These are phyloP conservation scores for Botryobasidium botryosum DNA, from an alignment of 768 basidiomycete species.

Conservation along the genomic window DNA sequence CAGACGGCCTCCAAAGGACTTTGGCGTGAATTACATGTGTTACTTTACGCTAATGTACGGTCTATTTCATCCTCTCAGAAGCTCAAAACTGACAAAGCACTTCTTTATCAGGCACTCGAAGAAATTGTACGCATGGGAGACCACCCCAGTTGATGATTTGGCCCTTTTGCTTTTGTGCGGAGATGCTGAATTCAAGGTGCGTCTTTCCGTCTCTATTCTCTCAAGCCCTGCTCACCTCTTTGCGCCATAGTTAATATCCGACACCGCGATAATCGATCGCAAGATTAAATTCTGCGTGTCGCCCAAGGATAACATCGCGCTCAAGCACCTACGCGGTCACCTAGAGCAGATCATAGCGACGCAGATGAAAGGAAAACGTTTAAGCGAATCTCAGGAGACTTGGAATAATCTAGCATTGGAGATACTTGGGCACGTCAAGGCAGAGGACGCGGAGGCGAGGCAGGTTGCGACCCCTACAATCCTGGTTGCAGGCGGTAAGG, in stretches of 20 bases:
- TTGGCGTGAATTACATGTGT: constrained; percentile 53
- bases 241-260: constrained; percentile 42
- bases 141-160: constrained; percentile 71
- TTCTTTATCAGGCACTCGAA: constrained; percentile 63
- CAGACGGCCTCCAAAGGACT: constrained; percentile 42
- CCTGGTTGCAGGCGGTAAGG: no score
- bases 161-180: constrained; percentile 74
- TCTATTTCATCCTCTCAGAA: constrained; percentile 6
- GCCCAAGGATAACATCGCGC: constrained; percentile 58
- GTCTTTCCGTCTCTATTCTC: constrained; percentile 9
- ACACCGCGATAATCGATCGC: constrained; percentile 62
- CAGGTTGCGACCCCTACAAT: no score
- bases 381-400: constrained; percentile 37
- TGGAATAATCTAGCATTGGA: constrained; percentile 63
- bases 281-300: constrained; percentile 59
- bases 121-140: constrained; percentile 87
- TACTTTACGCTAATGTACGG: constrained; percentile 82
- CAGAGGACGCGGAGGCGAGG: no score
- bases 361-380: constrained; percentile 44
- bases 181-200: constrained; percentile 75
- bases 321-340: constrained; percentile 61
- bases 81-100: no score
- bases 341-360: constrained; percentile 41
- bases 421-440: constrained; percentile 28
- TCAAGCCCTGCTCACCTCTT: neutral